Evolutionary conservation across 2,329 filamentous ascomycete genomes (phyloP).

Genomic region (Talaromyces sp.): DNA sequence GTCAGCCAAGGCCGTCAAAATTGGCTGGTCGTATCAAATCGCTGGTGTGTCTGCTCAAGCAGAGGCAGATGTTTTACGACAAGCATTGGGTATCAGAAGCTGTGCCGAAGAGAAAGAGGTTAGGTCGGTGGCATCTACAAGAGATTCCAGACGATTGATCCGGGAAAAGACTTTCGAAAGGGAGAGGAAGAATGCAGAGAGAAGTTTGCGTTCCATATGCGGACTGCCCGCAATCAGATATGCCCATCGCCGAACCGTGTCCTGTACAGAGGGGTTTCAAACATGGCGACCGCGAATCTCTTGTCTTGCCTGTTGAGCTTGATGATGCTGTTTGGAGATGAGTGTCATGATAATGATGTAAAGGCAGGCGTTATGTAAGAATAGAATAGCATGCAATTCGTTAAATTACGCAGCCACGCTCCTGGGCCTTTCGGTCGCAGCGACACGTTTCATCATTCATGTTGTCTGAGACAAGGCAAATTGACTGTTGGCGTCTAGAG

Average conservation of each 20-base stretch:
- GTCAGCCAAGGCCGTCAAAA: constrained; percentile 53
- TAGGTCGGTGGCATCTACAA: neutral
- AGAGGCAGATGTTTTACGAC: constrained; percentile 50
- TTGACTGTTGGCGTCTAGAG: neutral
- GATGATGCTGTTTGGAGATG: neutral
- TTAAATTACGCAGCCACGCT: neutral
- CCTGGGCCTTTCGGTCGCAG: neutral
- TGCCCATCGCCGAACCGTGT: constrained; percentile 11
- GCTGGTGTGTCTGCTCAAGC: constrained; percentile 72
- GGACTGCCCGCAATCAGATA: neutral
- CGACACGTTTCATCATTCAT: neutral
- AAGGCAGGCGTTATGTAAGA: neutral
- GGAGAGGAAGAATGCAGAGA: neutral
- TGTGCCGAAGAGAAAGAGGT: constrained; percentile 2
- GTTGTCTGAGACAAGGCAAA: neutral
- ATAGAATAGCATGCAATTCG: neutral
- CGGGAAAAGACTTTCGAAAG: neutral
- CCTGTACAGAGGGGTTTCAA: neutral
- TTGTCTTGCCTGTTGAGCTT: neutral
- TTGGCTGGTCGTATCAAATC: constrained; percentile 83
- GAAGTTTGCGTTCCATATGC: neutral
- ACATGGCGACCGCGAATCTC: constrained; percentile 8
- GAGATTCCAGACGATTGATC: neutral
- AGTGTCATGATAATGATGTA: constrained; percentile 4
- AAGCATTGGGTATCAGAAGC: neutral